These are phyloP conservation scores for Crucibulum laeve DNA, from an alignment of 768 basidiomycete species.

Conservation along the genomic window DNA sequence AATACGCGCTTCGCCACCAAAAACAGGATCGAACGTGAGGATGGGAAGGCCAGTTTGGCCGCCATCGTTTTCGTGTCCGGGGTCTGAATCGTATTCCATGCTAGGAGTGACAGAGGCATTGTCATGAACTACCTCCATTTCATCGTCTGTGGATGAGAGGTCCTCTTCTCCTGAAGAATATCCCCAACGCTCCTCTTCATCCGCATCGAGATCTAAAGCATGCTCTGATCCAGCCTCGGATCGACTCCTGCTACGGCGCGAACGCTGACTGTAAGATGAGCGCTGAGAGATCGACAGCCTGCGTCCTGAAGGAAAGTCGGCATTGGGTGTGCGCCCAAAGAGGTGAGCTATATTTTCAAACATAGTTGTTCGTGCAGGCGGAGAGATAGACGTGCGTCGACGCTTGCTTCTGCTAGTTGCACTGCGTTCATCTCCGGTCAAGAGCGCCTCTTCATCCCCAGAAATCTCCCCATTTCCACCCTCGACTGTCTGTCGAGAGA, in stretches of 20 bases:
- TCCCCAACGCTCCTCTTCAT: constrained; percentile 80
- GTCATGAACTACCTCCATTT: constrained; percentile 28
- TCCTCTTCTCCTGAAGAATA: constrained; percentile 87
- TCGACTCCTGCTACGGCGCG: constrained; percentile 14
- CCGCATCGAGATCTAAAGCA: constrained; percentile 49
- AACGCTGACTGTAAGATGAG: constrained; percentile 50
- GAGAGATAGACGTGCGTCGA: constrained; percentile 29
- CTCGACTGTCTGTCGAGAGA: constrained; percentile 34
- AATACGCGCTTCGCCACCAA: constrained; percentile 79
- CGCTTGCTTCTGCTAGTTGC: constrained; percentile 21
- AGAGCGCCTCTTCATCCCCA: constrained; percentile 23
- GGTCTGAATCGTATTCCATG: constrained; percentile 68
- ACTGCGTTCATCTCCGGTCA: constrained; percentile 20
- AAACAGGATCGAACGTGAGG: constrained; percentile 71
- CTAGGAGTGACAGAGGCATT: constrained; percentile 49
- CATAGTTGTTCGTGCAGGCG: constrained; percentile 34
- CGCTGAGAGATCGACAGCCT: constrained; percentile 55
- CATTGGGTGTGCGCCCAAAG: constrained; percentile 48
- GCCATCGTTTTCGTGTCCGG: constrained; percentile 51
- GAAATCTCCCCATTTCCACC: constrained; percentile 25
- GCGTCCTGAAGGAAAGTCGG: constrained; percentile 35
- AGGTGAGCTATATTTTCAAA: constrained; percentile 69
- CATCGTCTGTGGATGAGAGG: constrained; percentile 30
- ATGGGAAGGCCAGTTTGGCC: constrained; percentile 53
- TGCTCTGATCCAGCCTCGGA: constrained; percentile 58